Evolutionary conservation across 148 eudicot genomes (phyloP).

Genomic region (Silene uniflora): DNA sequence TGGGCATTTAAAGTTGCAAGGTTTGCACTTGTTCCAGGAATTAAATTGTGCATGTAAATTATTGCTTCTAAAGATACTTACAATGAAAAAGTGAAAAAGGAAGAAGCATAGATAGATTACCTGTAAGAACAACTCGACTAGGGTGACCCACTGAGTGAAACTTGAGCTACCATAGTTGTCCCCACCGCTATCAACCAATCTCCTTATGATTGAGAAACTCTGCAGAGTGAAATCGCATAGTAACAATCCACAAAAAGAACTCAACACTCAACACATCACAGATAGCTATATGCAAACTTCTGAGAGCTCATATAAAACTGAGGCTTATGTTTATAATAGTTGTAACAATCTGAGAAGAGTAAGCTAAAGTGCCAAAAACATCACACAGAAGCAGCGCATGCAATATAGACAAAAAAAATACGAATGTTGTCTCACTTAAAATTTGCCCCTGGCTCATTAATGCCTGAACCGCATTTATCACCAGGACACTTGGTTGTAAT

Average conservation of each 20-base stretch:
- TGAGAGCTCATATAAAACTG: not conserved
- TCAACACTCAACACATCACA: not conserved
- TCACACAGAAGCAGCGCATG: not conserved
- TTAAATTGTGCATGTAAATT: not conserved
- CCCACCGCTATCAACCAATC: conserved; percentile 53
- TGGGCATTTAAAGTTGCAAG: not conserved
- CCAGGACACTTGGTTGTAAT: not conserved
- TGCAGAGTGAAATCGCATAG: conserved; percentile 34
- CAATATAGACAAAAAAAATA: not conserved
- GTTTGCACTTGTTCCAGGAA: not conserved
- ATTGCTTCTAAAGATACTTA: not conserved
- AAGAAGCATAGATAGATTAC: conserved; percentile 28
- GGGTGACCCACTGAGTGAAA: conserved; percentile 71
- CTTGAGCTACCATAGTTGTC: conserved; percentile 57
- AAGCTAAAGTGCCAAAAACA: not conserved
- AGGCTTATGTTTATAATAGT: not conserved
- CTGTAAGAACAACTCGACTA: conserved; percentile 72
- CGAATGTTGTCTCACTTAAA: too few species aligned
- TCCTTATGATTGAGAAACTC: conserved; percentile 61
- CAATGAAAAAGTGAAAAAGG: conserved; percentile 5
- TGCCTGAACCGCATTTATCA: not conserved
- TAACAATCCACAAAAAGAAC: conserved; percentile 6
- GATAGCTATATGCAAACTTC: not conserved
- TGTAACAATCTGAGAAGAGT: not conserved
- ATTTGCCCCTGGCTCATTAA: too few species aligned